Percentiles rank a stretch among this genome's conserved stretches.
Evolutionary conservation across 1,139 yeast genomes (phyloP).

Genomic region (Candida glucosophila): DNA sequence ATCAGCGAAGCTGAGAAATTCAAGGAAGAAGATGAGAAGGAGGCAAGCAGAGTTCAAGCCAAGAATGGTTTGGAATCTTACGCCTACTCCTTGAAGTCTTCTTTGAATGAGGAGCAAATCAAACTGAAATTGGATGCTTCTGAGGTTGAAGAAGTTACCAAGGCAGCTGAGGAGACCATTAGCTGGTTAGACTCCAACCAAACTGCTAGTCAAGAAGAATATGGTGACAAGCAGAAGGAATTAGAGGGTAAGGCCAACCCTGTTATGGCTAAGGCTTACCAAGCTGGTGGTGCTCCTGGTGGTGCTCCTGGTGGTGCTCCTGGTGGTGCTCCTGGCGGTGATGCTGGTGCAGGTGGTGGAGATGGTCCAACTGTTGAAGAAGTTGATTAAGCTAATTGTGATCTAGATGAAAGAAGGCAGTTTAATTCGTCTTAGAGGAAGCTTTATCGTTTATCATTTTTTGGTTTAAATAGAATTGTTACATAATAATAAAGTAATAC

Average conservation of each 20-base stretch:
- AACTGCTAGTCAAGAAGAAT: slow-evolving; percentile 84
- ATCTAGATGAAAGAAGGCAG: background rate
- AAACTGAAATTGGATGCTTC: slow-evolving; percentile 76
- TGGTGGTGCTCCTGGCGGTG: slow-evolving; percentile 52
- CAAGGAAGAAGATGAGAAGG: slow-evolving; percentile 42
- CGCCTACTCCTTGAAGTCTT: slow-evolving; percentile 82
- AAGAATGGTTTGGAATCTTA: slow-evolving; percentile 91
- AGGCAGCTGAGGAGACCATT: slow-evolving; percentile 79
- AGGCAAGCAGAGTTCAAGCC: slow-evolving; percentile 40
- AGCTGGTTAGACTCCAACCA: slow-evolving; percentile 85
- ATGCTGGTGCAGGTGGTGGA: slow-evolving; percentile 59
- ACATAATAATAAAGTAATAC: too few species aligned
- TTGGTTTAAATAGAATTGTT: too few species aligned
- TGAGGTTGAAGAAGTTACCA: slow-evolving; percentile 70
- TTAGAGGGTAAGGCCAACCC: slow-evolving; percentile 92
- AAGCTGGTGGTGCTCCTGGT: slow-evolving; percentile 51
- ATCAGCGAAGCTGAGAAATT: slow-evolving; percentile 42
- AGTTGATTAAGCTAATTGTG: slow-evolving; percentile 52
- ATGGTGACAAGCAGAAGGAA: slow-evolving; percentile 84
- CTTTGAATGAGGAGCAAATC: slow-evolving; percentile 71
- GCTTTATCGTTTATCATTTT: too few species aligned
- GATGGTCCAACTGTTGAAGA: slow-evolving; percentile 93
- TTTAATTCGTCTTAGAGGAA: too few species aligned
- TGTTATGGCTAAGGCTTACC: slow-evolving; percentile 87
- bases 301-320: slow-evolving; percentile 48